Conservation (phyloP, 148 eudicot genomes). For the Polygonum aviculare region DNA sequence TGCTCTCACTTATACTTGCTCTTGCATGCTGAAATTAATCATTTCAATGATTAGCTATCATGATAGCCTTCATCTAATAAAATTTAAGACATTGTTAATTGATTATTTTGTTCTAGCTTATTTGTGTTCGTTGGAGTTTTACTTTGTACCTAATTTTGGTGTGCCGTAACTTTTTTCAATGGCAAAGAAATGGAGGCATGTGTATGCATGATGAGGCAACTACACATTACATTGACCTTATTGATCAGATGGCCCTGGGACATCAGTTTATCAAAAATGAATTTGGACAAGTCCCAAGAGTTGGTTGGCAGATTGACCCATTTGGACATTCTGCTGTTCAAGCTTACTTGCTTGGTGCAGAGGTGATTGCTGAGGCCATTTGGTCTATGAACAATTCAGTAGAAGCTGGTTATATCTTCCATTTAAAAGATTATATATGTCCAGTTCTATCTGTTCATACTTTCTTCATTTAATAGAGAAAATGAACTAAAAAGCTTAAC, state of each 20-base stretch:
- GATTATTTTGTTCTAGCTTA: not conserved
- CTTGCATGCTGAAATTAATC: not conserved
- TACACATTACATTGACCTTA: constrained; percentile 64
- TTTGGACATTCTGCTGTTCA: constrained; percentile 90
- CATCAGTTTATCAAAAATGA: constrained; percentile 54
- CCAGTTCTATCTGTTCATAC: not conserved
- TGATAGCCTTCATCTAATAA: not conserved
- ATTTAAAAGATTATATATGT: not conserved
- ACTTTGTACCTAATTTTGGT: constrained; percentile 1
- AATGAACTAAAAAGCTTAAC: not conserved
- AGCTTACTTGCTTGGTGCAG: constrained; percentile 76
- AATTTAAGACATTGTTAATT: not conserved
- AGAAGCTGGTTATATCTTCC: not conserved
- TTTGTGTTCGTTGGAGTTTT: not conserved
- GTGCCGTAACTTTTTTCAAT: not conserved
- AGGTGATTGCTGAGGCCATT: constrained; percentile 26
- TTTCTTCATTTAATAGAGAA: not conserved
- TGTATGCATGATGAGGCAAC: constrained; percentile 89
- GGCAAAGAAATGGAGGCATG: constrained; percentile 66
- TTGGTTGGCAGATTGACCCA: constrained; percentile 89
- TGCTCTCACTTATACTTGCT: not conserved
- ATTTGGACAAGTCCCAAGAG: constrained; percentile 58
- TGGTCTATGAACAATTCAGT: not conserved
- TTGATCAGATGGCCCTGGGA: constrained; percentile 74
- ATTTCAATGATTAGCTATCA: not conserved